Percentiles rank a stretch among this genome's conserved stretches.
phyloP scores from a whole-genome alignment of 805 yeast species.

The Hanseniaspora mollemarum region DNA sequence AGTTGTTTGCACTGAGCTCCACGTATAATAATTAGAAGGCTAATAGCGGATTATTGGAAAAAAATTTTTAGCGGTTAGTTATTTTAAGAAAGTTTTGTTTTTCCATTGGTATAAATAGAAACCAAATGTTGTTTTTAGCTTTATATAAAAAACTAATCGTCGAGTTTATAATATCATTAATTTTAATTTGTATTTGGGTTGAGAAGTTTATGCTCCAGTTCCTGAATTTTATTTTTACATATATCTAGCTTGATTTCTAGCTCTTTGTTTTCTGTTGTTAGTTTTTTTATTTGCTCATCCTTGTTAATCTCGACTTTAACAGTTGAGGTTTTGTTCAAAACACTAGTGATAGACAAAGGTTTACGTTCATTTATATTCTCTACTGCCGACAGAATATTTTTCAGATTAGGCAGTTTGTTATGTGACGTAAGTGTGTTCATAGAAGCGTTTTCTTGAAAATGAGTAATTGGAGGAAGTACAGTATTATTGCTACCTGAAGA shows the following conservation, averaged over 20 bases:
- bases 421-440: neutral
- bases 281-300: neutral
- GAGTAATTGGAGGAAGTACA: conserved; percentile 1
- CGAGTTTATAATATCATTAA: neutral
- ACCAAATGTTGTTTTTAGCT: too few species aligned
- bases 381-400: neutral
- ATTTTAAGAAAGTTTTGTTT: too few species aligned
- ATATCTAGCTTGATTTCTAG: conserved; percentile 12
- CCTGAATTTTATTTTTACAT: conserved; percentile 13
- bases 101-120: too few species aligned
- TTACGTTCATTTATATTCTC: neutral
- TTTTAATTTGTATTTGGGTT: neutral
- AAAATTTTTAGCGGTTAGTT: too few species aligned
- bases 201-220: conserved; percentile 7
- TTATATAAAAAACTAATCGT: too few species aligned
- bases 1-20: too few species aligned
- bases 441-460: neutral
- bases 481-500: neutral
- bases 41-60: too few species aligned
- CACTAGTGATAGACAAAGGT: neutral
- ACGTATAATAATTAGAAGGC: too few species aligned
- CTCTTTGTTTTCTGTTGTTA: conserved; percentile 12
- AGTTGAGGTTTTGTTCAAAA: neutral
- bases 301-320: neutral
- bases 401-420: conserved; percentile 9